phyloP scores from a whole-genome alignment of 2,329 filamentous ascomycete species.

The Diaporthe humulicola region DNA sequence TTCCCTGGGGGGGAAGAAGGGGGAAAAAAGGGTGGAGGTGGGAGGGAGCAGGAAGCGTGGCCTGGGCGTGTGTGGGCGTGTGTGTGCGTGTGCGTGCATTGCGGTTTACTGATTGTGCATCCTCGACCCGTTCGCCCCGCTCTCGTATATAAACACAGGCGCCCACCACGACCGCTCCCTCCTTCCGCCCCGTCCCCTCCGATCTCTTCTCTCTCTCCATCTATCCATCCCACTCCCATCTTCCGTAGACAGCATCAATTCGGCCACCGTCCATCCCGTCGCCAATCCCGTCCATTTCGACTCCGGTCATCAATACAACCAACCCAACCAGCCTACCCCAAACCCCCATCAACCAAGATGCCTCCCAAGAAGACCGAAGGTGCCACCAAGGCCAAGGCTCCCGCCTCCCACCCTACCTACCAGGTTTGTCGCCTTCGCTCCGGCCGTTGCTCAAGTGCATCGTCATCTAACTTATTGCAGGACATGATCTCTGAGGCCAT shows the following conservation, averaged over 20 bases:
- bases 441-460: constrained; percentile 41
- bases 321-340: constrained; percentile 27
- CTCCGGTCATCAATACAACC: constrained; percentile 36
- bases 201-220: constrained; percentile 48
- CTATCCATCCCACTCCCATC: constrained; percentile 44
- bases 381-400: constrained; percentile 63
- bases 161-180: constrained; percentile 66
- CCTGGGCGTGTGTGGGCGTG: background rate
- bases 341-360: constrained; percentile 58
- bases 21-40: background rate
- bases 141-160: constrained; percentile 72
- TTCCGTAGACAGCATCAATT: constrained; percentile 46
- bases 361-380: constrained; percentile 69
- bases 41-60: background rate
- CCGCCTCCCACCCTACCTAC: constrained; percentile 66
- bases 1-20: background rate
- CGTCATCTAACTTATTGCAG: constrained; percentile 57
- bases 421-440: constrained; percentile 61
- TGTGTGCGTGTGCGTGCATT: constrained; percentile 11
- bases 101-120: constrained; percentile 67
- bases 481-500: constrained; percentile 76
- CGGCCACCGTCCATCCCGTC: constrained; percentile 40
- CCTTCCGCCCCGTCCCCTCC: constrained; percentile 56
- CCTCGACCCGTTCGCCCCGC: constrained; percentile 56
- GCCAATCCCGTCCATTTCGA: constrained; percentile 39